Evolutionary conservation across 116 monocot genomes (phyloP).

Genomic region (Trichopus zeylanicus): DNA sequence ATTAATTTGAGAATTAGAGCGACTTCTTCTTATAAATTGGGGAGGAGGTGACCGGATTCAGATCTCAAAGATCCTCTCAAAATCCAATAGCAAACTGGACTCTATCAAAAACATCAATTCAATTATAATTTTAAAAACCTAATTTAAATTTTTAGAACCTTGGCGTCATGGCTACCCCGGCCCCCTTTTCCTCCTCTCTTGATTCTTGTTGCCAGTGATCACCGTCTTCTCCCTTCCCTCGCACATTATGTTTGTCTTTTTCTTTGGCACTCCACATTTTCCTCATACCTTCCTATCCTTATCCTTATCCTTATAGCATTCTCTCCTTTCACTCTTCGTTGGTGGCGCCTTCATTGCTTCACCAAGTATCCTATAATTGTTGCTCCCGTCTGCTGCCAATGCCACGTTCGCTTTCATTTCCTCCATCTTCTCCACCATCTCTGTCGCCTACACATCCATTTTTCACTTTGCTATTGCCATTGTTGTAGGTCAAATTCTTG

Average conservation of each 20-base stretch:
- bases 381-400: conserved; percentile 30
- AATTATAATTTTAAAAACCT: too few species aligned
- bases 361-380: conserved; percentile 20
- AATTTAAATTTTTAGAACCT: too few species aligned
- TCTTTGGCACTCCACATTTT: conserved; percentile 36
- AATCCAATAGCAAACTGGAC: too few species aligned
- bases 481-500: conserved; percentile 8
- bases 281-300: conserved; percentile 43
- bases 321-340: conserved; percentile 11
- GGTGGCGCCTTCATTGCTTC: conserved; percentile 28
- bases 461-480: background rate
- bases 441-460: background rate
- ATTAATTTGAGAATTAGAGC: too few species aligned
- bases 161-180: too few species aligned
- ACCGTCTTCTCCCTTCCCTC: conserved; percentile 28
- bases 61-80: too few species aligned
- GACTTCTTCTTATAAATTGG: too few species aligned
- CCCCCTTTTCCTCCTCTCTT: too few species aligned
- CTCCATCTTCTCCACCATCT: background rate
- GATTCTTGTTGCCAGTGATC: conserved; percentile 30
- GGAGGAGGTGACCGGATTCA: too few species aligned
- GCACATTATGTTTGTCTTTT: conserved; percentile 47
- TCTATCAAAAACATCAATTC: too few species aligned
- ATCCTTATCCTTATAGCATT: conserved; percentile 37
- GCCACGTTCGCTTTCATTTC: conserved; percentile 6